A percentile compares a stretch with the other conserved stretches of the same genome.
These are phyloP conservation scores for Tritrichomonas musculus DNA, from an alignment of 208 protist genomes.

Conservation along the genomic window DNA sequence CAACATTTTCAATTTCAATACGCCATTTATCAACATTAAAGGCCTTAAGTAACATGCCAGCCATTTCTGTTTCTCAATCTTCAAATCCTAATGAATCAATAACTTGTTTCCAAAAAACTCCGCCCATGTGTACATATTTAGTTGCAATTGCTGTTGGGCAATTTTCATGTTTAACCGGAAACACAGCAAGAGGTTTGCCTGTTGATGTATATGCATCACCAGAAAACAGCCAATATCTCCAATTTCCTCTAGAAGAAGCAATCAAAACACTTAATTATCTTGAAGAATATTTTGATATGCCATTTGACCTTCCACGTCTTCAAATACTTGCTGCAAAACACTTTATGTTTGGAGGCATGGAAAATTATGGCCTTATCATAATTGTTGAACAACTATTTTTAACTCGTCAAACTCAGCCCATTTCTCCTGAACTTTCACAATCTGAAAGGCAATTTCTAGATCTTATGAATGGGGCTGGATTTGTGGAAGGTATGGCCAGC, in stretches of 20 bases:
- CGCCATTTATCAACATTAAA: conserved; percentile 57
- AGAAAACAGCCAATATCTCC: conserved; percentile 56
- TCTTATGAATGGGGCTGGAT: no score
- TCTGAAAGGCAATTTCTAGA: no score
- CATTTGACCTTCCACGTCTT: conserved; percentile 79
- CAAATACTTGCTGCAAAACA: conserved; percentile 84
- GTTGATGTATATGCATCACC: conserved; percentile 44
- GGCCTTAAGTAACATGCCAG: conserved; percentile 71
- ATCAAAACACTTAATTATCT: conserved; percentile 53
- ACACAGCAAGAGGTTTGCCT: conserved; percentile 1
- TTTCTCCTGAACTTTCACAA: not conserved
- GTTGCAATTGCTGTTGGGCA: conserved; percentile 80
- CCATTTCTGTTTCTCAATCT: not conserved
- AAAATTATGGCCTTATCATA: conserved; percentile 84
- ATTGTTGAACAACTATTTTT: conserved; percentile 9
- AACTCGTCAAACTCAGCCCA: not conserved
- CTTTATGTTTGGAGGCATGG: conserved; percentile 86
- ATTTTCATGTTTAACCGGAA: conserved; percentile 67
- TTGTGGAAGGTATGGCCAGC: no score
- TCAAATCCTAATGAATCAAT: not conserved
- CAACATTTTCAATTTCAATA: conserved; percentile 74
- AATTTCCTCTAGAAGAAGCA: conserved; percentile 68
- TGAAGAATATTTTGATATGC: conserved; percentile 66
- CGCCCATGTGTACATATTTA: conserved; percentile 85
- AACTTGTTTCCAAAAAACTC: conserved; percentile 65